phyloP scores from a whole-genome alignment of 2,329 filamentous ascomycete genomes.

The Niveomyces coronatus region DNA sequence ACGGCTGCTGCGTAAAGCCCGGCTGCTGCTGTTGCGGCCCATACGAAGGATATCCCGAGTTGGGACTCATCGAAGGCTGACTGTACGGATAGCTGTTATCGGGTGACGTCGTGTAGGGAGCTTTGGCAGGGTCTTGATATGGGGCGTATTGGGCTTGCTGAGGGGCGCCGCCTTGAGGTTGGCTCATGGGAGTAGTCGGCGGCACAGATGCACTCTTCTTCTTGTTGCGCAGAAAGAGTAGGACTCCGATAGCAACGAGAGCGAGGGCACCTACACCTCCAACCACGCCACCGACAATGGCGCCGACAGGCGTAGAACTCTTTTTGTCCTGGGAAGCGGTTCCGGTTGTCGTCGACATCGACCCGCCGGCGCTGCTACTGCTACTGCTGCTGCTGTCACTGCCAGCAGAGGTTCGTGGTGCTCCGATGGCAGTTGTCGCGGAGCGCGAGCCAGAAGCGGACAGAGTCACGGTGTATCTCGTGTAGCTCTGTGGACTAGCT shows the following conservation, averaged over 20 bases:
- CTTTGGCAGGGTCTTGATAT: background rate
- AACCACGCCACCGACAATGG: slow-evolving; percentile 29
- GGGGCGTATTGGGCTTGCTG: slow-evolving; percentile 4
- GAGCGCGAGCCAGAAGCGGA: background rate
- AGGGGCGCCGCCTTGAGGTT: slow-evolving; percentile 3
- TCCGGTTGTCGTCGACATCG: background rate
- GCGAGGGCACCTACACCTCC: slow-evolving; percentile 26
- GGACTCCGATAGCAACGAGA: slow-evolving; percentile 19
- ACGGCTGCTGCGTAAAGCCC: slow-evolving; percentile 6
- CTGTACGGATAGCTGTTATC: slow-evolving; percentile 4
- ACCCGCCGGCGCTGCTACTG: background rate
- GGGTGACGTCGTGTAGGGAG: slow-evolving; percentile 1
- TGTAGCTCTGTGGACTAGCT: slow-evolving; percentile 19
- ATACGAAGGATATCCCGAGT: slow-evolving; percentile 3
- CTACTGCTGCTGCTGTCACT: slow-evolving; percentile 7
- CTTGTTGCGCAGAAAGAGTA: slow-evolving; percentile 21
- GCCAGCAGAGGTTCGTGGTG: slow-evolving; percentile 2
- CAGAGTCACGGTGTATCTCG: slow-evolving; percentile 15
- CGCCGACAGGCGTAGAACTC: slow-evolving; percentile 20
- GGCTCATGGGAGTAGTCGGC: slow-evolving; percentile 8
- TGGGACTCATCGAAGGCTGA: slow-evolving; percentile 4
- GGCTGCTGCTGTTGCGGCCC: slow-evolving; percentile 1
- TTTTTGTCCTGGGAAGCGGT: slow-evolving; percentile 6
- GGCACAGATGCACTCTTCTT: slow-evolving; percentile 15
- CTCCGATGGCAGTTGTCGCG: background rate